These are phyloP conservation scores for Penicillium coffeae DNA, from an alignment of 495 filamentous ascomycete species.

Conservation along the genomic window DNA sequence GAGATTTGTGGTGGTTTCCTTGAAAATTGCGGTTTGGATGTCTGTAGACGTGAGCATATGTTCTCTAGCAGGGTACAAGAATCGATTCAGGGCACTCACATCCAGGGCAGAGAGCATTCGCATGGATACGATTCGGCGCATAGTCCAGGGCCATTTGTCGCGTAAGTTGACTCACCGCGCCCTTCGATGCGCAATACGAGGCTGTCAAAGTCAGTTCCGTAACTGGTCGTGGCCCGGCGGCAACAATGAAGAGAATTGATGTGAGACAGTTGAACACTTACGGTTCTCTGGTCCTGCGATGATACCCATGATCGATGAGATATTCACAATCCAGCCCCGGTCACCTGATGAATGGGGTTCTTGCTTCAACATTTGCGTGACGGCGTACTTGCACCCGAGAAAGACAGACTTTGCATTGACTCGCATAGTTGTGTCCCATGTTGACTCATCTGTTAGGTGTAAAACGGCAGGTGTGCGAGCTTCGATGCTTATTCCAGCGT, in stretches of 20 bases:
- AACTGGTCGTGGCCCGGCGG: no score
- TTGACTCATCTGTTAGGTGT: conserved; percentile 36
- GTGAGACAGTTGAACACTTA: conserved; percentile 1
- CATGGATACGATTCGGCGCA: conserved; percentile 47
- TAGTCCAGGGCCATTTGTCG: conserved; percentile 50
- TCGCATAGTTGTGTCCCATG: conserved; percentile 42
- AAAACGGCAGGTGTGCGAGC: conserved; percentile 20
- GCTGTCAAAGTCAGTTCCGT: conserved; percentile 17
- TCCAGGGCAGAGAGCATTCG: conserved; percentile 54
- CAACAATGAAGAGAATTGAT: no score
- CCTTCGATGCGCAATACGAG: conserved; percentile 50
- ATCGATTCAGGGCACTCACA: conserved; percentile 31
- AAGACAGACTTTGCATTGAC: conserved; percentile 48
- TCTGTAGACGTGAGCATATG: conserved; percentile 16
- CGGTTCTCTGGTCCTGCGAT: conserved; percentile 28
- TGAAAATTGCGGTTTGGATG: conserved; percentile 30
- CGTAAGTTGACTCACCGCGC: conserved; percentile 48
- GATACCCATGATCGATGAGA: conserved; percentile 44
- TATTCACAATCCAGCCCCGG: conserved; percentile 56
- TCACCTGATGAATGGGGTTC: conserved; percentile 38
- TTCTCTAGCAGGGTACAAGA: no score
- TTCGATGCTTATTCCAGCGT: conserved; percentile 45
- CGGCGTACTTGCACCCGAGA: conserved; percentile 48
- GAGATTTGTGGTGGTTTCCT: conserved; percentile 16
- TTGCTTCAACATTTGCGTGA: conserved; percentile 51